Conservation (phyloP, 2,329 filamentous ascomycete genomes). For the Lecanicillium sp. region DNA sequence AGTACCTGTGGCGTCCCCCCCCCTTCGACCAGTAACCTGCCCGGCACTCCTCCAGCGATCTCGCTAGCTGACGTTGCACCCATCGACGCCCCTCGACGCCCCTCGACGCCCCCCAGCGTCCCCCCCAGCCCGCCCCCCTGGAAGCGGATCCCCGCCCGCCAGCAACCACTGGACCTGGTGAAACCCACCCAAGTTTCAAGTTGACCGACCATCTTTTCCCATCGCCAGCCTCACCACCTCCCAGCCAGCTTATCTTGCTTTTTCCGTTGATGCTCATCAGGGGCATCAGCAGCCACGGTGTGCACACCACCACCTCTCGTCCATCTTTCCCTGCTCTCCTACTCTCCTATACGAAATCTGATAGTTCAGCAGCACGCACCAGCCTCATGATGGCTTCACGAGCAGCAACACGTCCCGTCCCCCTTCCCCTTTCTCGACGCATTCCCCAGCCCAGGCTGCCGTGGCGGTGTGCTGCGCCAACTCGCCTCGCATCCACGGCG, state of each 20-base stretch:
- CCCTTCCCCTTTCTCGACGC: background rate
- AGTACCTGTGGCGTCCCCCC: background rate
- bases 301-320: background rate
- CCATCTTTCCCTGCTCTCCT: no score
- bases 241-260: background rate
- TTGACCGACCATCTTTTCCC: background rate
- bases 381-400: background rate
- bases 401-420: background rate
- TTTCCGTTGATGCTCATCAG: background rate
- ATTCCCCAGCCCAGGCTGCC: no score
- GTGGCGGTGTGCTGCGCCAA: background rate
- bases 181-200: conserved; percentile 12
- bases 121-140: no score
- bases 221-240: background rate
- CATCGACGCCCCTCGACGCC: no score
- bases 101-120: no score
- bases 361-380: background rate
- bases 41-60: background rate
- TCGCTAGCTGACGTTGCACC: background rate
- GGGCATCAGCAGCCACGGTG: background rate
- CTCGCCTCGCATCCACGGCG: background rate
- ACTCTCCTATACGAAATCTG: no score
- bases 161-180: background rate
- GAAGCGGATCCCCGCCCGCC: background rate
- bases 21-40: background rate